Percentiles rank a stretch among this genome's conserved stretches.
phyloP scores from a whole-genome alignment of 1,284 basidiomycete genomes.

The Coniferiporia sulphurascens region DNA sequence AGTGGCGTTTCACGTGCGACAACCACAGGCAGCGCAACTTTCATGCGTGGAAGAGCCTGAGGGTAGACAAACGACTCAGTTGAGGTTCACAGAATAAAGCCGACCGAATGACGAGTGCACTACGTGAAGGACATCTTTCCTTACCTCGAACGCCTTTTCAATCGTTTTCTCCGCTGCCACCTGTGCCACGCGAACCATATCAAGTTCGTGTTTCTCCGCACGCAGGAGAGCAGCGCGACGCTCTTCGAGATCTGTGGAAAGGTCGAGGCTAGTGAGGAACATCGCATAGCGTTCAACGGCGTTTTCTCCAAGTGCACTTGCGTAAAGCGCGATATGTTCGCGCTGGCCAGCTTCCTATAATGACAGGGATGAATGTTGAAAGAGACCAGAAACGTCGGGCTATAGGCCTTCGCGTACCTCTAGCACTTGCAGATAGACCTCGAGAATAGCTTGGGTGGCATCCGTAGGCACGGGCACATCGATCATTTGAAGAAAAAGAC shows the following conservation, averaged over 20 bases:
- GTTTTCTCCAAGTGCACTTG: constrained; percentile 85
- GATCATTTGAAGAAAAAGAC: constrained; percentile 84
- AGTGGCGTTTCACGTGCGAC: constrained; percentile 46
- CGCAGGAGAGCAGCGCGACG: constrained; percentile 71
- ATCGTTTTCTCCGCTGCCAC: constrained; percentile 79
- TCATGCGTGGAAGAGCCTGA: constrained; percentile 40
- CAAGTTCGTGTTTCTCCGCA: constrained; percentile 80
- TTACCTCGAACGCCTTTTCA: constrained; percentile 65
- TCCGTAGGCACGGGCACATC: constrained; percentile 67
- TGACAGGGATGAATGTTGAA: background rate
- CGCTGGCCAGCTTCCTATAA: constrained; percentile 70
- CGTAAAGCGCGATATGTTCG: constrained; percentile 90
- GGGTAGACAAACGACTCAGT: background rate
- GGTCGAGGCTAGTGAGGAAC: constrained; percentile 82
- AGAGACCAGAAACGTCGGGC: background rate
- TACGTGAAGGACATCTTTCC: constrained; percentile 20
- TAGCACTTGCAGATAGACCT: constrained; percentile 85
- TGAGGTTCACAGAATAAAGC: background rate
- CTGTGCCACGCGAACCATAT: constrained; percentile 77
- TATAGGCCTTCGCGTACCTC: constrained; percentile 47
- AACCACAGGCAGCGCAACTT: constrained; percentile 60
- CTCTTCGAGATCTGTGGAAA: constrained; percentile 62
- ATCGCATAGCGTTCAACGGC: constrained; percentile 91
- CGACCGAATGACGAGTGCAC: background rate
- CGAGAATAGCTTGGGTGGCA: constrained; percentile 79